Percentiles rank a stretch among this genome's conserved stretches.
Evolutionary conservation across 371 early-diverging fungal genomes (phyloP).

Genomic region (Cokeromyces recurvatus): DNA sequence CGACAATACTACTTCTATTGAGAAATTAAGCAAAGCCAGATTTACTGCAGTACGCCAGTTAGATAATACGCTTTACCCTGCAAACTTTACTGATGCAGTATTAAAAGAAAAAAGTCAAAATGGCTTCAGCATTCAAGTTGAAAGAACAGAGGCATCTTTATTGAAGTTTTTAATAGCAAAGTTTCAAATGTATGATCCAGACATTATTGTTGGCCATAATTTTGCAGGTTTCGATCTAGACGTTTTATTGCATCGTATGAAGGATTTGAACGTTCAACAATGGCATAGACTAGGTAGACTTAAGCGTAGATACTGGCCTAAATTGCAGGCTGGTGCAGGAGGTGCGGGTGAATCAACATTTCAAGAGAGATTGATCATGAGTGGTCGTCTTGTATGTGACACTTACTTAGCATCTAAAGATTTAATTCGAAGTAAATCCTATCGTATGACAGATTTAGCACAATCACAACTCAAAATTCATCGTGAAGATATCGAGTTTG

Average conservation of each 20-base stretch:
- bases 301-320: slow-evolving; percentile 77
- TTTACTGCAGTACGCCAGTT: slow-evolving; percentile 69
- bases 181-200: slow-evolving; percentile 82
- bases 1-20: slow-evolving; percentile 48
- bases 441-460: slow-evolving; percentile 78
- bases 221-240: slow-evolving; percentile 94
- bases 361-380: slow-evolving; percentile 67
- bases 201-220: slow-evolving; percentile 96
- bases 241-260: slow-evolving; percentile 93
- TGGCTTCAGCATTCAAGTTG: slow-evolving; percentile 36
- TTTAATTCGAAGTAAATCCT: slow-evolving; percentile 81
- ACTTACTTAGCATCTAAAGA: slow-evolving; percentile 92
- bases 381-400: slow-evolving; percentile 94
- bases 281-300: slow-evolving; percentile 75
- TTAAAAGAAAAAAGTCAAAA: slow-evolving; percentile 20
- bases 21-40: slow-evolving; percentile 39
- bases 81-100: slow-evolving; percentile 51
- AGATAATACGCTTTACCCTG: slow-evolving; percentile 56
- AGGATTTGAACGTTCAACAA: slow-evolving; percentile 62
- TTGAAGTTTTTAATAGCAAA: slow-evolving; percentile 69
- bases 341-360: slow-evolving; percentile 79
- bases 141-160: slow-evolving; percentile 60
- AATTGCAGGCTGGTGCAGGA: slow-evolving; percentile 77
- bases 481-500: slow-evolving; percentile 87
- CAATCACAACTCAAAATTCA: slow-evolving; percentile 70